Conservation (phyloP, 2,329 filamentous ascomycete genomes). For the Neobulgaria alba region DNA sequence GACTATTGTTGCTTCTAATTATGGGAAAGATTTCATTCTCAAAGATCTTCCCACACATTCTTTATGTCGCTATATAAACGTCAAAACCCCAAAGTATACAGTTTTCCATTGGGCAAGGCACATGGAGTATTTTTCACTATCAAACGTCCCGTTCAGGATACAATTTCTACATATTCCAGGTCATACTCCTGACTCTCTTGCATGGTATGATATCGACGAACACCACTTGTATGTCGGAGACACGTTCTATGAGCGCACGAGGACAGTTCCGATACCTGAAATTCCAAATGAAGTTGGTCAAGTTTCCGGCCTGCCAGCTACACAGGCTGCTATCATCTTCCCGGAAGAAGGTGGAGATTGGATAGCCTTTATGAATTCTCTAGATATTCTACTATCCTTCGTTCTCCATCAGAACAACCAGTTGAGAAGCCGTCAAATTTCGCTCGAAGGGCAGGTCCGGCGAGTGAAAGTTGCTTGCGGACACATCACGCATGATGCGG, state of each 20-base stretch:
- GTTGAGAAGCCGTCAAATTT: slow-evolving; percentile 14
- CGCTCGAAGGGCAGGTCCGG: slow-evolving; percentile 12
- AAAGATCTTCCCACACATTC: slow-evolving; percentile 33
- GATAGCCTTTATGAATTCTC: slow-evolving; percentile 31
- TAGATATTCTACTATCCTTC: slow-evolving; percentile 30
- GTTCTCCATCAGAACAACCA: slow-evolving; percentile 28
- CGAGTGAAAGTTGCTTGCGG: slow-evolving; percentile 29
- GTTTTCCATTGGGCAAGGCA: slow-evolving; percentile 35
- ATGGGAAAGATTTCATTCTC: slow-evolving; percentile 33
- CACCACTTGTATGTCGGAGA: slow-evolving; percentile 38
- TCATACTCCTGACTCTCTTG: slow-evolving; percentile 38
- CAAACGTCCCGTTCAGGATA: slow-evolving; percentile 28
- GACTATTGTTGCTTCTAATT: slow-evolving; percentile 28
- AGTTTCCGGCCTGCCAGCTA: slow-evolving; percentile 12
- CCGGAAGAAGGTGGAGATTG: slow-evolving; percentile 32
- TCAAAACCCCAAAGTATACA: slow-evolving; percentile 32
- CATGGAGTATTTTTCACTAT: slow-evolving; percentile 26
- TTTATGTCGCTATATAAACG: slow-evolving; percentile 32
- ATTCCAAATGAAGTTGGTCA: slow-evolving; percentile 19
- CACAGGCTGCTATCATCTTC: slow-evolving; percentile 31
- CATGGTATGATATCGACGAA: slow-evolving; percentile 37
- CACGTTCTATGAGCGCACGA: slow-evolving; percentile 33
- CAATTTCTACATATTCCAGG: slow-evolving; percentile 38
- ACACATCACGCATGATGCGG: slow-evolving; percentile 31
- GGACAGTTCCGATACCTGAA: slow-evolving; percentile 22